Base-by-base conservation (phyloP, 768 basidiomycete species). In the Favolaschia claudopus region DNA sequence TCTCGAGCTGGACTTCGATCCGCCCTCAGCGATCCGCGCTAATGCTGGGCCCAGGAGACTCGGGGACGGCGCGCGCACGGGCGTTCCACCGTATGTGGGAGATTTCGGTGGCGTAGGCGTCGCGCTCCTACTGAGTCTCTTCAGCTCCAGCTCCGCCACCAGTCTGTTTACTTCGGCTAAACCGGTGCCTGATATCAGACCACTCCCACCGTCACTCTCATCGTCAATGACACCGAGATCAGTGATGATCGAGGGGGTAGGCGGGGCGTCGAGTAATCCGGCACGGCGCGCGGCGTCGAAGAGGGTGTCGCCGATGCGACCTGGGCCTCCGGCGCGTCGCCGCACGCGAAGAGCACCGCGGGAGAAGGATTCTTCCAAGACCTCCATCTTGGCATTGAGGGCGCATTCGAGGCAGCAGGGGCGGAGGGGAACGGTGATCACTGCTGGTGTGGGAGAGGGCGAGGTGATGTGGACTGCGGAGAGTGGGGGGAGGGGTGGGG, bases 401-500 rank as follows among this genome's bases (percentile, higher is more conserved):
- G 33, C 79, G 67, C 91, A 93, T 40, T 85, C 81, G 9, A 79
- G 70, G 66, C 91, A 93, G 71, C 91, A 93, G 13, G 85, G 78
- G 38, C 91, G 86, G 15, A 93, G 75, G 7, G 91, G 91, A 1
- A 93, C 72, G 0, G 88, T 91, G 28, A 77, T 62, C 74, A 77
- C 54, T 70, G 55, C 28, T 50, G 62, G 5, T 53, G 65, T 56
- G 27, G 58, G 49, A 29, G 55, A 22, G 22, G 37, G 34, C 4
- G 56, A 44, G 48, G 56, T 39, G 37, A 50, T 34, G 39, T 52
- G 50, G 48, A 58, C 14, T 43, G 54, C 15, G 56, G 33, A 6
- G 61, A 65, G 44, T 45, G 53, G 55, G 64, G 66, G 40, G 70
- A 72, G 58, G 58, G 66, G 51, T 45, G 70, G 55, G 36, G 62